These are phyloP conservation scores for Calonectria hawksworthii DNA, from an alignment of 2,329 filamentous ascomycete species.

Conservation along the genomic window DNA sequence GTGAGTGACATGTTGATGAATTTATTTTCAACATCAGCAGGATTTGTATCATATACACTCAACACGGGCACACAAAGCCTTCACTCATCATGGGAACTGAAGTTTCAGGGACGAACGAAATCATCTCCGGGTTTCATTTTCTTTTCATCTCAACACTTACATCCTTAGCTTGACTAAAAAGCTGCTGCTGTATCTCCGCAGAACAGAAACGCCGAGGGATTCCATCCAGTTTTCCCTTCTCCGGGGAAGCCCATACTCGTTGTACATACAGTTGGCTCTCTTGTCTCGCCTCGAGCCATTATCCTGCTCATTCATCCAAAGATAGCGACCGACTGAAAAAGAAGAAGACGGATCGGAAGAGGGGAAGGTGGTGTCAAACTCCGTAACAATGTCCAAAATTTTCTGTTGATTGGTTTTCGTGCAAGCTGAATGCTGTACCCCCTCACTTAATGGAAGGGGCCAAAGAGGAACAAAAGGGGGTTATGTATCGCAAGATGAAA, in stretches of 20 bases:
- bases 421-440: neutral
- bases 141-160: neutral
- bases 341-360: neutral
- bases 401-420: slow-evolving; percentile 18
- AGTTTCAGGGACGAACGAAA: neutral
- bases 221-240: neutral
- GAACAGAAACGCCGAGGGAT: slow-evolving; percentile 3
- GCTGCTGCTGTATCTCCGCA: neutral
- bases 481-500: slow-evolving; percentile 12
- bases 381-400: slow-evolving; percentile 26
- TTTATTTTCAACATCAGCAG: too few species aligned
- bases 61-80: neutral
- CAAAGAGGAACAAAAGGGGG: neutral
- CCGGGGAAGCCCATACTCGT: neutral
- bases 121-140: neutral
- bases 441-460: neutral
- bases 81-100: neutral
- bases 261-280: slow-evolving; percentile 8
- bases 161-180: slow-evolving; percentile 3
- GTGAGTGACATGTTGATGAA: too few species aligned
- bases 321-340: neutral
- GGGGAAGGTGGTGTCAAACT: slow-evolving; percentile 7
- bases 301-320: neutral
- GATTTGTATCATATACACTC: too few species aligned
- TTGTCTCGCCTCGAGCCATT: neutral